Percentiles rank a stretch among this genome's conserved stretches.
Evolutionary conservation across 768 basidiomycete genomes (phyloP).

Genomic region (Neoboletus subvelutipes): DNA sequence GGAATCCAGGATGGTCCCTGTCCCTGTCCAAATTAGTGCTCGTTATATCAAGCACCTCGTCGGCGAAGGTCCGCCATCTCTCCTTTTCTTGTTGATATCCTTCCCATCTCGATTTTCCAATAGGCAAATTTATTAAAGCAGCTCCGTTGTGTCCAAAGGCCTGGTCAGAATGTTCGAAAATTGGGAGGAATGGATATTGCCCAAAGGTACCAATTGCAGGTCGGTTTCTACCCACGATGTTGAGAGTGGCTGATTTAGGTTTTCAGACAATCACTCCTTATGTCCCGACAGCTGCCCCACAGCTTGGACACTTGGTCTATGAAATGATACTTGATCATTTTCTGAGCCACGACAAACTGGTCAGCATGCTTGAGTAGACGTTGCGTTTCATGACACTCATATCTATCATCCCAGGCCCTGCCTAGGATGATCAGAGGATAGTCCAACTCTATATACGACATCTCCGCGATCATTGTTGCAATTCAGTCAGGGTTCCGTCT

Average conservation of each 20-base stretch:
- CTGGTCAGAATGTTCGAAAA: constrained; percentile 64
- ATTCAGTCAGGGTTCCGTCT: constrained; percentile 78
- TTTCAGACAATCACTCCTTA: constrained; percentile 81
- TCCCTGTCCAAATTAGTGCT: constrained; percentile 71
- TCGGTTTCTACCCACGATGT: constrained; percentile 33
- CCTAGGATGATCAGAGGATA: constrained; percentile 79
- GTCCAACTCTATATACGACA: constrained; percentile 90
- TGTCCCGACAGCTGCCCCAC: constrained; percentile 81
- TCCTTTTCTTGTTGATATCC: background rate
- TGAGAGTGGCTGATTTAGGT: background rate
- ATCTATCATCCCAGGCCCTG: constrained; percentile 51
- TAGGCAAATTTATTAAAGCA: constrained; percentile 74
- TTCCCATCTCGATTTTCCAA: background rate
- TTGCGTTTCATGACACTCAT: background rate
- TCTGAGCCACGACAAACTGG: constrained; percentile 72
- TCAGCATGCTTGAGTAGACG: constrained; percentile 27
- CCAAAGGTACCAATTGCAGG: constrained; percentile 75
- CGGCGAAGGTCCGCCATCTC: constrained; percentile 57
- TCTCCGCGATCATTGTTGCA: constrained; percentile 83
- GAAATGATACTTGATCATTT: constrained; percentile 94
- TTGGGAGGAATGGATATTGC: constrained; percentile 98
- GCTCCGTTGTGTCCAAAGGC: constrained; percentile 84
- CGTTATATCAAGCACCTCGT: constrained; percentile 88
- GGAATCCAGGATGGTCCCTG: too few relatives aligned
- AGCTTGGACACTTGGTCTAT: constrained; percentile 81